Conservation (phyloP, 208 protist species). For the Leishmania mexicana region DNA sequence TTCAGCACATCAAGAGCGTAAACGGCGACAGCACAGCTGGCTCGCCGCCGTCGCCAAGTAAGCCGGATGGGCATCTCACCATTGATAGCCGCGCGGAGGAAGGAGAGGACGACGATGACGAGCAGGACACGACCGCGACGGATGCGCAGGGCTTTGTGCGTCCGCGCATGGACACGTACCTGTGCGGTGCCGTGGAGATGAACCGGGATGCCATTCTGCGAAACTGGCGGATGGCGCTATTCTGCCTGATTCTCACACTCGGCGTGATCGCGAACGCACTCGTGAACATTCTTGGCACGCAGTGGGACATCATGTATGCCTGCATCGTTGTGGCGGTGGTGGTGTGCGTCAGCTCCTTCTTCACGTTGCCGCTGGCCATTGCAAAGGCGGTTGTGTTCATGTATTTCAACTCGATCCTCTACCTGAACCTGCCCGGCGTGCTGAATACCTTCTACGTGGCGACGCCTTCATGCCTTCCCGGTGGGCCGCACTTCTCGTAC, state of each 20-base stretch:
- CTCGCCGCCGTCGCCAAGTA: neutral
- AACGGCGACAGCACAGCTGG: slow-evolving; percentile 4
- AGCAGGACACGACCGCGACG: neutral
- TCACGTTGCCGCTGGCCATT: slow-evolving; percentile 38
- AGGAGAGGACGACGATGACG: neutral
- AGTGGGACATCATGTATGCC: slow-evolving; percentile 33
- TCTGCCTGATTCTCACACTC: slow-evolving; percentile 39
- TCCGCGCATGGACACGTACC: slow-evolving; percentile 22
- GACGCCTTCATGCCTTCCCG: slow-evolving; percentile 42
- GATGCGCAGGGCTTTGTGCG: slow-evolving; percentile 23
- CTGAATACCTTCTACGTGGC: slow-evolving; percentile 70
- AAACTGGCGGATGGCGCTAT: slow-evolving; percentile 38
- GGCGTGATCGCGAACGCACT: slow-evolving; percentile 31
- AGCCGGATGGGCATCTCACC: neutral
- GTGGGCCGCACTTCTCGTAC: slow-evolving; percentile 68
- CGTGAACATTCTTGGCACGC: slow-evolving; percentile 40
- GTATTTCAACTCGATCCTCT: slow-evolving; percentile 40
- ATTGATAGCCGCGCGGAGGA: neutral
- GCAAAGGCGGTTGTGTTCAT: slow-evolving; percentile 39
- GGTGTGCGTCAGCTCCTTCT: slow-evolving; percentile 25
- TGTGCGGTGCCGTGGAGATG: slow-evolving; percentile 32
- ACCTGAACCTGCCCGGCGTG: slow-evolving; percentile 58
- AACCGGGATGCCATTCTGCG: slow-evolving; percentile 32
- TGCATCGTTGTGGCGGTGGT: slow-evolving; percentile 29
- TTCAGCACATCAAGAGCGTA: slow-evolving; percentile 7